Percentiles rank a stretch among this genome's conserved stretches.
These are phyloP conservation scores for Crassisporium funariophilum DNA, from an alignment of 768 basidiomycete genomes.

Conservation along the genomic window DNA sequence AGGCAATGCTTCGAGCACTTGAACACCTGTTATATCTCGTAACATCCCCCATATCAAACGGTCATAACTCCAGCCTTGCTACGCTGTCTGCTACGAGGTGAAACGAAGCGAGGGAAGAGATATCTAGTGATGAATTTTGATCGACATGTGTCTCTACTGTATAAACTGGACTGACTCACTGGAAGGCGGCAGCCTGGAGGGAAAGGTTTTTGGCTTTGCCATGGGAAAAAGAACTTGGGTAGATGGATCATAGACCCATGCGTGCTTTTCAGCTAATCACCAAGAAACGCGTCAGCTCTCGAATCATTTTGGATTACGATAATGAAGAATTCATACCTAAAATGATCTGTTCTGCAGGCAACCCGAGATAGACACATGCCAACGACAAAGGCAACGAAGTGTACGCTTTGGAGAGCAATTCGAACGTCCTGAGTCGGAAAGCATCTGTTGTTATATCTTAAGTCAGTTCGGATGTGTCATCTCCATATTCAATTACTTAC, in stretches of 20 bases:
- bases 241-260: constrained; percentile 55
- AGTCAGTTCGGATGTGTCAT: constrained; percentile 2
- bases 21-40: neutral
- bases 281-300: neutral
- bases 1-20: neutral
- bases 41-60: neutral
- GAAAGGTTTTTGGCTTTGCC: neutral
- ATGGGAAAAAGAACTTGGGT: constrained; percentile 48
- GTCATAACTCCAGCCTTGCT: constrained; percentile 45
- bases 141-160: too few species aligned
- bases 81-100: constrained; percentile 56
- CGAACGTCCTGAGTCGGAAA: constrained; percentile 60
- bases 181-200: constrained; percentile 4
- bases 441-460: constrained; percentile 39
- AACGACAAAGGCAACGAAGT: constrained; percentile 56
- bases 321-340: constrained; percentile 29
- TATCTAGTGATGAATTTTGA: constrained; percentile 32
- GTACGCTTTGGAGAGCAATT: constrained; percentile 64
- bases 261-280: constrained; percentile 42
- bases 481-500: constrained; percentile 31
- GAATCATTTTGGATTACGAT: neutral
- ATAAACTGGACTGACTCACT: too few species aligned
- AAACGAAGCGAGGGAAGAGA: constrained; percentile 52
- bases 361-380: constrained; percentile 60
- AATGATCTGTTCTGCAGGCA: constrained; percentile 41